Conservation (phyloP, 805 yeast genomes). For the Wickerhamomyces hampshirensis region DNA sequence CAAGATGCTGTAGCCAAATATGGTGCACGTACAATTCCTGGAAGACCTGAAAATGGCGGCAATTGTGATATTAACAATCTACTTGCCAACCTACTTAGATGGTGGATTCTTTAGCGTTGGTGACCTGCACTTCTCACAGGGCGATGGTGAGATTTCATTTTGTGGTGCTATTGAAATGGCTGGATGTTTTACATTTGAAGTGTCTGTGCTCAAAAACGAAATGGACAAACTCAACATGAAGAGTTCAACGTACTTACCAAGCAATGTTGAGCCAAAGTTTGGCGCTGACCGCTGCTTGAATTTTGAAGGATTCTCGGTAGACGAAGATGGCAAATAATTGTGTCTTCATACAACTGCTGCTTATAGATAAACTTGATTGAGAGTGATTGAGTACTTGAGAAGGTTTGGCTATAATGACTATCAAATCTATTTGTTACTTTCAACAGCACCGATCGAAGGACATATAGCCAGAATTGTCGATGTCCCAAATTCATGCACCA, state of each 20-base stretch:
- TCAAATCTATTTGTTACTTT: constrained; percentile 41
- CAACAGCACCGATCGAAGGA: constrained; percentile 47
- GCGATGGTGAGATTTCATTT: constrained; percentile 50
- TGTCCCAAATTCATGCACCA: constrained; percentile 48
- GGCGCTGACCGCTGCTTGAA: constrained; percentile 46
- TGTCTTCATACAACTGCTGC: constrained; percentile 46
- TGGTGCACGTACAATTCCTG: constrained; percentile 52
- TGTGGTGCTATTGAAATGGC: constrained; percentile 54
- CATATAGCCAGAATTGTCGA: constrained; percentile 50
- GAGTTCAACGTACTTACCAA: constrained; percentile 44
- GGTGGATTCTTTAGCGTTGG: constrained; percentile 47
- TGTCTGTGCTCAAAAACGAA: constrained; percentile 38
- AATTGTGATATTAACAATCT: constrained; percentile 49
- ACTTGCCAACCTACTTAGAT: constrained; percentile 41
- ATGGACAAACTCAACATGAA: constrained; percentile 35
- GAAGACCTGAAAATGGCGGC: constrained; percentile 50
- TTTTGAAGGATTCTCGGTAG: constrained; percentile 50
- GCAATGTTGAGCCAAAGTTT: constrained; percentile 43
- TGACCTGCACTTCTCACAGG: constrained; percentile 48
- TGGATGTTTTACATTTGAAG: constrained; percentile 40
- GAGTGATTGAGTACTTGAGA: constrained; percentile 46
- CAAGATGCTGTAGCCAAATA: constrained; percentile 29
- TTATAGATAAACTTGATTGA: constrained; percentile 43
- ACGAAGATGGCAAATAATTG: constrained; percentile 41
- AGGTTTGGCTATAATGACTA: constrained; percentile 47